Percentiles rank a stretch among this genome's conserved stretches.
Evolutionary conservation across 2,329 filamentous ascomycete species (phyloP).

Genomic region (Fusarium compactum): DNA sequence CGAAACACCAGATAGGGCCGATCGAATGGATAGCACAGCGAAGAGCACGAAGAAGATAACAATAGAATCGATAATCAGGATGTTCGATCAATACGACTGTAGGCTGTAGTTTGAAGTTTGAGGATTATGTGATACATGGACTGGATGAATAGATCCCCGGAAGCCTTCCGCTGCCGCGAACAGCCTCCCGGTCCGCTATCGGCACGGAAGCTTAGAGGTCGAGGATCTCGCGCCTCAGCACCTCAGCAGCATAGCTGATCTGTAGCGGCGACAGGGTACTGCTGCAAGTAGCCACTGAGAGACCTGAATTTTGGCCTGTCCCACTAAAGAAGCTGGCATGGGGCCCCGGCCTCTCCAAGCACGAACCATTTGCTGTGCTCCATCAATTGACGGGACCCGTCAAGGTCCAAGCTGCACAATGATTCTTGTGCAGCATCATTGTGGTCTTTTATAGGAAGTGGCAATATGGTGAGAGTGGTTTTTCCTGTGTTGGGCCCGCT

Average conservation of each 20-base stretch:
- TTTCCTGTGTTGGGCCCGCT: constrained; percentile 27
- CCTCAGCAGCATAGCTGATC: background rate
- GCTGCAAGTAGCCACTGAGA: constrained; percentile 16
- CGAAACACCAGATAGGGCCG: constrained; percentile 25
- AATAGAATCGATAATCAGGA: background rate
- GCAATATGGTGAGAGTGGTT: constrained; percentile 23
- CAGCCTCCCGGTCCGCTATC: constrained; percentile 36
- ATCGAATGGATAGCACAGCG: constrained; percentile 17
- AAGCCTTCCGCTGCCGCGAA: constrained; percentile 20
- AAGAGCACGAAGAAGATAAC: background rate
- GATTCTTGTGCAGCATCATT: constrained; percentile 36
- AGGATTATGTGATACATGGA: constrained; percentile 11
- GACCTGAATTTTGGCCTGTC: constrained; percentile 4
- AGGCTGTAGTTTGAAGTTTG: background rate
- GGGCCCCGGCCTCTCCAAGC: constrained; percentile 25
- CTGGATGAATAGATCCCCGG: constrained; percentile 8
- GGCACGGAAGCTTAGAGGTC: constrained; percentile 11
- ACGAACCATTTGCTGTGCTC: constrained; percentile 22
- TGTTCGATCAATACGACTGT: background rate
- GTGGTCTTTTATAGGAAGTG: constrained; percentile 28
- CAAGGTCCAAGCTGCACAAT: constrained; percentile 29
- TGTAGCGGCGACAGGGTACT: background rate
- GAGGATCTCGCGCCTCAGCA: background rate
- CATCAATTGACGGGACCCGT: constrained; percentile 16
- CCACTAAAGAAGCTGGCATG: constrained; percentile 36